Evolutionary conservation across 768 basidiomycete genomes (phyloP).

Genomic region (Kwoniella newhampshirensis): DNA sequence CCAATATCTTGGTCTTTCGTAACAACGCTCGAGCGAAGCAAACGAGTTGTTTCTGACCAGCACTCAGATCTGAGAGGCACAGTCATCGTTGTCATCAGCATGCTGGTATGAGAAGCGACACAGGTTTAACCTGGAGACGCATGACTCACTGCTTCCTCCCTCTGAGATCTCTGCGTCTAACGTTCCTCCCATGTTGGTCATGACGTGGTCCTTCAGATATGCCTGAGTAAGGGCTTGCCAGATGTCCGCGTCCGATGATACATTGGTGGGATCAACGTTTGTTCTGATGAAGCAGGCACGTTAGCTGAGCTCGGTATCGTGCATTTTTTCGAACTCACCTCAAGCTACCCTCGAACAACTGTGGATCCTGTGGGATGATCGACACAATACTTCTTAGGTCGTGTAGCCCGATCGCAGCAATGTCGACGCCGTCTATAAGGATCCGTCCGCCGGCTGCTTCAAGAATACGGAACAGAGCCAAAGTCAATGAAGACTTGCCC

Average conservation of each 20-base stretch:
- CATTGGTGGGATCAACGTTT: conserved; percentile 83
- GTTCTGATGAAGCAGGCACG: conserved; percentile 57
- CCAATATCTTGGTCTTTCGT: conserved; percentile 79
- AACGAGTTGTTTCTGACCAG: conserved; percentile 82
- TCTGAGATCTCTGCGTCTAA: conserved; percentile 51
- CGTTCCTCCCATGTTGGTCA: conserved; percentile 44
- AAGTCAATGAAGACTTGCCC: conserved; percentile 51
- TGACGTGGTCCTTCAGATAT: conserved; percentile 54
- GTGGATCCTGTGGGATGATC: conserved; percentile 74
- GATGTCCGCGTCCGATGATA: conserved; percentile 73
- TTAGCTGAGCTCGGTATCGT: background rate
- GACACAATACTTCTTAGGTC: conserved; percentile 59
- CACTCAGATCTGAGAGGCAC: conserved; percentile 64
- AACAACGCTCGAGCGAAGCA: conserved; percentile 85
- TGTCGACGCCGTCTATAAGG: conserved; percentile 82
- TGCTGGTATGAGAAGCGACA: background rate
- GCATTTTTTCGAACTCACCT: conserved; percentile 24
- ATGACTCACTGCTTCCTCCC: conserved; percentile 36
- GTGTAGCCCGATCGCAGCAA: conserved; percentile 54
- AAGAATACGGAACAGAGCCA: conserved; percentile 53
- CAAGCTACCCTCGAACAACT: conserved; percentile 55
- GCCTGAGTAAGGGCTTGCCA: conserved; percentile 80
- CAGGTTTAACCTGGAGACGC: background rate
- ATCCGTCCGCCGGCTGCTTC: conserved; percentile 77
- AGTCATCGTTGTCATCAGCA: background rate